Evolutionary conservation across 208 protist species (phyloP), one percentile per base, ranked within the genome.

Genomic region (Leishmania braziliensis): DNA sequence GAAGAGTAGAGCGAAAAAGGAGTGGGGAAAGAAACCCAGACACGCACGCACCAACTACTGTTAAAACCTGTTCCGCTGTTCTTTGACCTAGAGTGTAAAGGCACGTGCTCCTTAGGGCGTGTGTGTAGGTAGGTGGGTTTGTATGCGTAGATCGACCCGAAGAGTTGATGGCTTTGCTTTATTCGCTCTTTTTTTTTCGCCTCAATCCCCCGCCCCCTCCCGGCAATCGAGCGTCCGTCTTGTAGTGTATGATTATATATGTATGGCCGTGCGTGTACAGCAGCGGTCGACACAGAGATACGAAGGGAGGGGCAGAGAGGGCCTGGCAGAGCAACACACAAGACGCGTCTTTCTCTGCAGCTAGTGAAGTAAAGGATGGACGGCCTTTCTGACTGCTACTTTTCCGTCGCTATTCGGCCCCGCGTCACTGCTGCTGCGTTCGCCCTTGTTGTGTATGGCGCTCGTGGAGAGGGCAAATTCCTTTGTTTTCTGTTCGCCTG

Each of bases 221-320:
- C 36, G 39, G 23, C 33, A 72, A 20, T 72, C 16, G 43, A 23
- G 43, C 48, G 39, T n/a, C 66, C 2, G 39, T 72, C 39, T 48
- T 10, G 0, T 78, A 39, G 33, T 72, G 43, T 50, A 72, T 50
- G 43, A 9, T 16, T 72, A 74, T 72, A 74, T 54, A 54, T n/a
- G 39, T 29, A 62, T 63, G 18, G 29, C 39, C 29, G 14, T 81
- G 48, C 51, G 58, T 53, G 39, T 69, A 51, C 33, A 81, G 77
- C 46, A 65, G 66, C 65, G 33, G 33, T 33, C 18, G 3, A 26
- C 46, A 48, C 23, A 78, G 54, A 36, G 10, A 82, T 53, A 43
- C 39, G 18, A 56, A 54, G 48, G n/a, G 43, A 53, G 39, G 39
- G 70, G 70, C 20, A 18, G 39, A 74, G n/a, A 74, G n/a, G 3